Evolutionary conservation across 2,329 filamentous ascomycete species (phyloP), one percentile per base, ranked within the genome.

Genomic region (Fusarium scirpi): DNA sequence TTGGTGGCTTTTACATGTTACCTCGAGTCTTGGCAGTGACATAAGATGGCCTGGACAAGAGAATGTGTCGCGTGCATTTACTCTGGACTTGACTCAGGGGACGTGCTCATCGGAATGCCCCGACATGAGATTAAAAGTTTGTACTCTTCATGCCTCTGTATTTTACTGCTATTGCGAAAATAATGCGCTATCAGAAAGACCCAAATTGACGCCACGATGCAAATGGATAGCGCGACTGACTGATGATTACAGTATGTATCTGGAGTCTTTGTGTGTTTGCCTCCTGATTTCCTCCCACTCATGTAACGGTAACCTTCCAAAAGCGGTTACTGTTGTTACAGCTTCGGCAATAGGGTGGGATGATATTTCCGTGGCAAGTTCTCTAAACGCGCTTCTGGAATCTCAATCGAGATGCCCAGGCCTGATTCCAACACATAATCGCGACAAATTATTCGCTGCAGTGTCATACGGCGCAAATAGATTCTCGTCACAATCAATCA

Each of bases 281-380:
- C 48, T 51, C 48, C 12, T 51, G 30, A 20, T 51, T 25, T 40
- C 45, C 45, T 30, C 10, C 20, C 40, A 34, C 8, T 43, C 65
- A 71, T 71, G 69, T 44, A 72, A 67, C 69, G 12, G 69, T 60
- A 70, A 71, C 69, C 65, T 71, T 72, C 69, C 69, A 63, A 70
- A 59, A 58, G 2, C 11, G 48, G 68, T 45, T 55, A 65, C 29
- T 22, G 8, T 8, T 4, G 53, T 41, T 41, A 25, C 40, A 52
- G 44, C 20, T 30, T 20, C 51, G 69, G 65, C 8, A 69, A 71
- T 69, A 59, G 5, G 3, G 9, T 20, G 3, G 41, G n/a, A 30
- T 30, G 10, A 4, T 52, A 56, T 40, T 20, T 20, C 63, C 63
- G 54, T 32, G 29, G 49, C 62, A 30, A 60, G 29, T 22, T 3